A percentile compares a stretch with the other conserved stretches of the same genome.
Evolutionary conservation across 306 rosid species (phyloP).

Genomic region (Benincasa hispida): DNA sequence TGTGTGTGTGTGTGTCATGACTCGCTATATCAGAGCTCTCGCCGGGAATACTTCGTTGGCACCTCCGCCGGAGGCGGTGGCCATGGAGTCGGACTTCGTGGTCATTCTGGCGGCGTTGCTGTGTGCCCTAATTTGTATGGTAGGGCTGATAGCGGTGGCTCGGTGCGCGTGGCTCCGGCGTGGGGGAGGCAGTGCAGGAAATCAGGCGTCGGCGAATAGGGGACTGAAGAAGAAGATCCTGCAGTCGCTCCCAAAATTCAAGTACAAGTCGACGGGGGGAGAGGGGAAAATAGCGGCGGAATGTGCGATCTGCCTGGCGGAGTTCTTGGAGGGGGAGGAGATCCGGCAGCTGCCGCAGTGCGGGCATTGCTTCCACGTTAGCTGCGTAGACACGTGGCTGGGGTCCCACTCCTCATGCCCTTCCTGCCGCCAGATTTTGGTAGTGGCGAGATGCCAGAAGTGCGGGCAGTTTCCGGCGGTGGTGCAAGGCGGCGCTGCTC

Average conservation of each 20-base stretch:
- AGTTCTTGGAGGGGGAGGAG: conserved; percentile 49
- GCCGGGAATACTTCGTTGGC: background rate
- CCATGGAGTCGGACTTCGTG: conserved; percentile 38
- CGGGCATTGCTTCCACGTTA: conserved; percentile 56
- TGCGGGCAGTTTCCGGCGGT: conserved; percentile 42
- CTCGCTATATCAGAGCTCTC: background rate
- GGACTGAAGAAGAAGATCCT: conserved; percentile 72
- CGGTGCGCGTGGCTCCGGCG: conserved; percentile 82
- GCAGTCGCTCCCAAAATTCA: conserved; percentile 55
- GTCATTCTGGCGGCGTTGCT: conserved; percentile 59
- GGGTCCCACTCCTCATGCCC: conserved; percentile 65
- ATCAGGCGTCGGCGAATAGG: conserved; percentile 37
- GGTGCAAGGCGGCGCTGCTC: background rate
- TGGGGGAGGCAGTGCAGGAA: background rate
- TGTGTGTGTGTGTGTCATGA: background rate
- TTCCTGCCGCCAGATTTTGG: conserved; percentile 64
- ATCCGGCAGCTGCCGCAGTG: conserved; percentile 72
- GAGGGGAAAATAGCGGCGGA: conserved; percentile 26
- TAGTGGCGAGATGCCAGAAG: conserved; percentile 36
- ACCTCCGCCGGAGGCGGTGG: background rate
- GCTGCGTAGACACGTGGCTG: conserved; percentile 66
- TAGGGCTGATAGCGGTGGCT: conserved; percentile 65
- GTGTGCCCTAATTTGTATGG: conserved; percentile 69
- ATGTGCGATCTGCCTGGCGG: conserved; percentile 62
- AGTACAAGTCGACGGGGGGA: conserved; percentile 15